phyloP scores from a whole-genome alignment of 1,284 basidiomycete species.

The Filobasidium uniguttulatum region DNA sequence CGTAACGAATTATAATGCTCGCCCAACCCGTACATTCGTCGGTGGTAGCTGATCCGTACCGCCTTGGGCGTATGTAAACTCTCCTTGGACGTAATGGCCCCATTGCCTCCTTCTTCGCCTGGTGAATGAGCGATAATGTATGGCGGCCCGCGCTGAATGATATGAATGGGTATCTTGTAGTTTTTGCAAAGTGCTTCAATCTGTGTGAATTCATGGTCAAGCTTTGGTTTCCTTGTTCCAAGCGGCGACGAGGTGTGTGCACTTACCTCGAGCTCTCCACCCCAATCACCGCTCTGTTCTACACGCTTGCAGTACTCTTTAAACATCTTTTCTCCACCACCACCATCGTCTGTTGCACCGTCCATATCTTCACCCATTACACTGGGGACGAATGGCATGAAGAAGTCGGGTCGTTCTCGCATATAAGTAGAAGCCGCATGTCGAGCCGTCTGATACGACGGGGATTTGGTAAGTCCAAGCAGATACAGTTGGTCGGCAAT shows the following conservation, averaged over 20 bases:
- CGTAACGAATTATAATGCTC: conserved; percentile 85
- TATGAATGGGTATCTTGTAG: conserved; percentile 78
- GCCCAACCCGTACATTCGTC: conserved; percentile 80
- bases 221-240: too few relatives aligned
- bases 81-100: conserved; percentile 31
- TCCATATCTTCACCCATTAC: conserved; percentile 58
- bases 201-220: too few relatives aligned
- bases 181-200: conserved; percentile 75
- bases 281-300: conserved; percentile 78
- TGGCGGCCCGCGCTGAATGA: conserved; percentile 72
- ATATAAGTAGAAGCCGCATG: conserved; percentile 69
- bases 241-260: conserved; percentile 19
- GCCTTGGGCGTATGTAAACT: conserved; percentile 39
- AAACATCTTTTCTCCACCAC: conserved; percentile 61
- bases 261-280: conserved; percentile 78
- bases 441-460: conserved; percentile 39
- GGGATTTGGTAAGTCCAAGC: conserved; percentile 24
- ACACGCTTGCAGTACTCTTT: conserved; percentile 65
- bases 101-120: conserved; percentile 26
- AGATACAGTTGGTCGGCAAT: conserved; percentile 59
- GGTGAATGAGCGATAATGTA: conserved; percentile 64
- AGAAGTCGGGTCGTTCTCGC: conserved; percentile 69
- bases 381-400: conserved; percentile 83
- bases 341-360: conserved; percentile 52
- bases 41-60: conserved; percentile 74